Base-by-base conservation (phyloP, 2,329 filamentous ascomycete genomes). In the Fusarium tjaetaba region DNA sequence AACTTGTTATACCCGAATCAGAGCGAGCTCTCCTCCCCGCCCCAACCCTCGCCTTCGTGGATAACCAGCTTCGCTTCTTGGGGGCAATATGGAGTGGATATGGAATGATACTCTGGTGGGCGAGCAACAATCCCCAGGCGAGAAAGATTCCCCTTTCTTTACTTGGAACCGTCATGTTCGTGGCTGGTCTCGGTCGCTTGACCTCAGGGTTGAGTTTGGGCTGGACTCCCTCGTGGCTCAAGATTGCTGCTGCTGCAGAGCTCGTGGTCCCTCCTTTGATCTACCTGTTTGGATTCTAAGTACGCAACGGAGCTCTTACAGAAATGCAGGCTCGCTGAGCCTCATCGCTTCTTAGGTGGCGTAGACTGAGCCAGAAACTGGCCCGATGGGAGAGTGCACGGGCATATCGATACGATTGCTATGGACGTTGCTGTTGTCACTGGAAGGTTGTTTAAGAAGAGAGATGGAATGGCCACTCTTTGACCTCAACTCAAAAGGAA, bases 21-120 rank as follows among this genome's bases (percentile, higher is more conserved):
- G 53, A 68, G 16, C 24, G 65, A 24, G 26, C 46, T 7, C 20
- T 52, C 5, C n/a, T 68, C 7, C 46, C 65, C 5, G 13, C 36
- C 13, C 13, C 53, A 10, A 68, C 63, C 9, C 53, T 68, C 3
- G 42, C 41, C 15, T 16, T 61, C 4, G 9, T 68, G 4, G 65
- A 68, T 0, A 68, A 61, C 41, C 65, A 68, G n/a, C 45, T 68
- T 7, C 53, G 65, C 10, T 68, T 68, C 11, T 20, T 68, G 4
- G 65, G 63, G 32, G 34, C 63, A 4, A 42, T 11, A 2, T 68
- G 65, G 65, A 36, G 45, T 13, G 65, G 65, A 68, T 68, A 68
- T 16, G 65, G 65, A 8, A 36, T 41, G 24, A 26, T 46, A 0
- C 3, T 68, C 4, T 68, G 65, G 65, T 68, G 65, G 65, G 36